Base-by-base conservation (phyloP, 2,329 filamentous ascomycete species). In the Botrytis fragariae region DNA sequence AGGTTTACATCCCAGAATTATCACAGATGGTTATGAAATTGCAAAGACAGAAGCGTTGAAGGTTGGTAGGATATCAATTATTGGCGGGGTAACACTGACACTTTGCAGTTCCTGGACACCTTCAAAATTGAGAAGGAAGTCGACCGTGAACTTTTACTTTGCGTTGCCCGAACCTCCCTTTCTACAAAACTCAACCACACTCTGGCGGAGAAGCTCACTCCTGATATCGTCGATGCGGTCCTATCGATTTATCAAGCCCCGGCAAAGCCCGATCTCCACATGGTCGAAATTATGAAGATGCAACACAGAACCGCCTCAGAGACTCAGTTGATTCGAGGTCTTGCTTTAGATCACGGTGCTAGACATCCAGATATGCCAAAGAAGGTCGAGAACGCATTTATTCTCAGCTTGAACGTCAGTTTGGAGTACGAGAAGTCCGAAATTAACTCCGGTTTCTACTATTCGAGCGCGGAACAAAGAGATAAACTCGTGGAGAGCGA, bases 221-320 rank as follows among this genome's bases (percentile, higher is more conserved):
- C 96, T 73, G 93, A 94, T 79, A 97, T 99, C 80, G 96, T 98
- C 80, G 96, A 99, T 82, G 93, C 96, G 74, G 96, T 99, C 65
- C 90, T 99, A 73, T 90, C 96, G 77, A 99, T 99, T 82, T 95
- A 98, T 86, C 89, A 94, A 82, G 86, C 93, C 29, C 93, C 93
- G 39, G 90, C 90, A 76, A 98, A 98, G 86, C 97, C 97, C 73
- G 96, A 99, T 84, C 84, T 99, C 81, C 95, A 98, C 86, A 99
- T 99, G 96, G 89, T 99, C 78, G 96, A 99, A 85, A 98, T 99
- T 80, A 99, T 99, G 96, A 98, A 97, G 83, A 98, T 99, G 95
- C 96, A 99, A 86, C 96, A 99, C 86, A 93, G 95, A 79, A 94
- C 93, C 70, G 95, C 95, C 74, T 93, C 96, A 45, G 96, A 99